Conservation (phyloP, 495 filamentous ascomycete species). For the Hypoxylon perforatum region DNA sequence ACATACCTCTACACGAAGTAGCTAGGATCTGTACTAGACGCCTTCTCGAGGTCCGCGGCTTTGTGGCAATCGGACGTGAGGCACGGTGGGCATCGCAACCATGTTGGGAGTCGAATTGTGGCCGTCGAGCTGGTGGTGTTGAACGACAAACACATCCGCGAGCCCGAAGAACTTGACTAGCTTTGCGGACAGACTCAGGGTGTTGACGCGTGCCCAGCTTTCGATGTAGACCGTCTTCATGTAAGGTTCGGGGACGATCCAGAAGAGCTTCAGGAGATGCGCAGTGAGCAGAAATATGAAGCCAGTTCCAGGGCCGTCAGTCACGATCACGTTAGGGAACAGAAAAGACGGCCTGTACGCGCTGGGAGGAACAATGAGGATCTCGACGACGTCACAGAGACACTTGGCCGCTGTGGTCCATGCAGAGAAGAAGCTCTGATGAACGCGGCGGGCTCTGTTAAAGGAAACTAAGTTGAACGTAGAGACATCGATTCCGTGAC, state of each 20-base stretch:
- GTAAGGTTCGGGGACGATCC: conserved; percentile 50
- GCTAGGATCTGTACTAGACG: no score
- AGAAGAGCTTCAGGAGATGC: conserved; percentile 71
- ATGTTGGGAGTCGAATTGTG: conserved; percentile 26
- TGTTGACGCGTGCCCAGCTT: conserved; percentile 85
- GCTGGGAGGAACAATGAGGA: conserved; percentile 48
- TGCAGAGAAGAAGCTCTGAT: conserved; percentile 78
- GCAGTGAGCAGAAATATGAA: conserved; percentile 80
- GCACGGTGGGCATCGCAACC: conserved; percentile 26
- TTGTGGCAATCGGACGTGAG: no score
- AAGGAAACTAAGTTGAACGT: conserved; percentile 70
- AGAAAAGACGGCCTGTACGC: conserved; percentile 50
- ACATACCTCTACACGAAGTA: no score
- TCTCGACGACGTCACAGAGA: conserved; percentile 65
- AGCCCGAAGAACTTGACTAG: conserved; percentile 63
- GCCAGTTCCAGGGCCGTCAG: conserved; percentile 89
- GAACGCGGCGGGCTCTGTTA: conserved; percentile 77
- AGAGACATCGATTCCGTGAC: conserved; percentile 42
- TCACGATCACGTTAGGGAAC: conserved; percentile 73
- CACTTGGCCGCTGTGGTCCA: conserved; percentile 64
- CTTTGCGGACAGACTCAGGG: conserved; percentile 82
- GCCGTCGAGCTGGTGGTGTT: conserved; percentile 46
- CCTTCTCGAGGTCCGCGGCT: no score
- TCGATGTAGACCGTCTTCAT: conserved; percentile 84
- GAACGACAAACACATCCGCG: conserved; percentile 57